Conservation (phyloP, 2,329 filamentous ascomycete genomes). For the Leptodontidium sp. region DNA sequence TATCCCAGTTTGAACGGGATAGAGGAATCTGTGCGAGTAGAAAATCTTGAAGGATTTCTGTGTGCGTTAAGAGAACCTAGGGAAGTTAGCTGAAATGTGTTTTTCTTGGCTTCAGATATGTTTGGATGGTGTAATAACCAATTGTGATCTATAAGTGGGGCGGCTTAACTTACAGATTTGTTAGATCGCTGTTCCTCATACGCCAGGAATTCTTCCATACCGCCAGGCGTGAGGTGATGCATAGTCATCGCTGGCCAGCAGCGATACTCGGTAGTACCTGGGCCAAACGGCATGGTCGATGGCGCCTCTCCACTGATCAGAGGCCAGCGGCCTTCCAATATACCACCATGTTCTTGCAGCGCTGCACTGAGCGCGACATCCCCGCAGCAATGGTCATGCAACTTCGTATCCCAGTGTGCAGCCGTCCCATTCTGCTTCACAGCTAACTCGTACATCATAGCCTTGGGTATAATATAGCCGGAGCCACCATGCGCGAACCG, state of each 20-base stretch:
- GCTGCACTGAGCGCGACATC: constrained; percentile 58
- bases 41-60: constrained; percentile 60
- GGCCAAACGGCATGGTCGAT: constrained; percentile 56
- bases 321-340: constrained; percentile 55
- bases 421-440: constrained; percentile 54
- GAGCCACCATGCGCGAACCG: constrained; percentile 64
- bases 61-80: constrained; percentile 32
- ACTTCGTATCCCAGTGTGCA: constrained; percentile 55
- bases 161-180: constrained; percentile 9
- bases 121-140: no score
- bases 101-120: background rate
- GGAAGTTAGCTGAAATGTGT: background rate
- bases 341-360: constrained; percentile 54
- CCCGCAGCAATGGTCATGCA: constrained; percentile 57
- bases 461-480: constrained; percentile 60
- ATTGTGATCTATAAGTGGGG: no score
- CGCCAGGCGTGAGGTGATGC: constrained; percentile 59
- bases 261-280: constrained; percentile 55
- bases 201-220: constrained; percentile 51
- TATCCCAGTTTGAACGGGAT: constrained; percentile 54
- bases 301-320: constrained; percentile 64
- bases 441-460: constrained; percentile 57
- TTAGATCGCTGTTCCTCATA: constrained; percentile 50
- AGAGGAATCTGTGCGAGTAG: constrained; percentile 52
- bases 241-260: constrained; percentile 63